phyloP scores from a whole-genome alignment of 495 filamentous ascomycete species.

The Staphylotrichum tortipilum region DNA sequence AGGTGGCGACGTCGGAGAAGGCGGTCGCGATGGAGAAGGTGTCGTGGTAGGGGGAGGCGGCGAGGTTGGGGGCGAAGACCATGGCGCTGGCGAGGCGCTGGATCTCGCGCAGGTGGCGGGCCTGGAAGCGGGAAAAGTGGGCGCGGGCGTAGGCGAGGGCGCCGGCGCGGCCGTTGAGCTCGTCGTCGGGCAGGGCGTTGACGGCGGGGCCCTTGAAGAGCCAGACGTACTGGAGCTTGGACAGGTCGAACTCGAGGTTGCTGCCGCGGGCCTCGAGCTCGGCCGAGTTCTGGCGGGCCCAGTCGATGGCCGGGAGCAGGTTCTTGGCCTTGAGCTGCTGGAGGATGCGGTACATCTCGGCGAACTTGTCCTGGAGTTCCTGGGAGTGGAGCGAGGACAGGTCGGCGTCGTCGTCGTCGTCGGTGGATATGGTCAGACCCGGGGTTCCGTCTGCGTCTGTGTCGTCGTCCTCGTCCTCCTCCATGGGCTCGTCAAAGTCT shows the following conservation, averaged over 20 bases:
- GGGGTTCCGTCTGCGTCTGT: slow-evolving; percentile 2
- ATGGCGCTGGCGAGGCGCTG: slow-evolving; percentile 69
- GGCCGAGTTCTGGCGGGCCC: slow-evolving; percentile 63
- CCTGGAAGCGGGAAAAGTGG: slow-evolving; percentile 49
- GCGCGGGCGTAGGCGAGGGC: slow-evolving; percentile 67
- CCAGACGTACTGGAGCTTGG: slow-evolving; percentile 77
- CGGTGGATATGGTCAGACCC: not conserved
- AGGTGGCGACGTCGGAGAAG: slow-evolving; percentile 71
- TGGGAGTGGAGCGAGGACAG: slow-evolving; percentile 52
- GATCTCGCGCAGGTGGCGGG: slow-evolving; percentile 64
- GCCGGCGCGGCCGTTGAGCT: slow-evolving; percentile 29
- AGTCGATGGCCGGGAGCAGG: slow-evolving; percentile 73
- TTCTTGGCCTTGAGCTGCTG: slow-evolving; percentile 64
- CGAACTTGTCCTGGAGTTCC: slow-evolving; percentile 69
- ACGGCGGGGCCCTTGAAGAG: slow-evolving; percentile 51
- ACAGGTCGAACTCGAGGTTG: slow-evolving; percentile 91
- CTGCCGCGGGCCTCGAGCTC: slow-evolving; percentile 74
- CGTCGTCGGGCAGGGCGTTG: slow-evolving; percentile 39
- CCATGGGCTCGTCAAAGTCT: slow-evolving; percentile 19
- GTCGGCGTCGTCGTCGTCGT: slow-evolving; percentile 28
- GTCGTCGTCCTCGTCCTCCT: slow-evolving; percentile 21
- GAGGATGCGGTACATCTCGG: slow-evolving; percentile 84
- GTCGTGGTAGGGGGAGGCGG: slow-evolving; percentile 60
- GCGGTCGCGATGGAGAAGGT: slow-evolving; percentile 64
- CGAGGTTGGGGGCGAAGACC: slow-evolving; percentile 61